Percentiles rank a stretch among this genome's conserved stretches.
phyloP scores from a whole-genome alignment of 352 stramenopile genomes.

The Phytopythium mirpurense region DNA sequence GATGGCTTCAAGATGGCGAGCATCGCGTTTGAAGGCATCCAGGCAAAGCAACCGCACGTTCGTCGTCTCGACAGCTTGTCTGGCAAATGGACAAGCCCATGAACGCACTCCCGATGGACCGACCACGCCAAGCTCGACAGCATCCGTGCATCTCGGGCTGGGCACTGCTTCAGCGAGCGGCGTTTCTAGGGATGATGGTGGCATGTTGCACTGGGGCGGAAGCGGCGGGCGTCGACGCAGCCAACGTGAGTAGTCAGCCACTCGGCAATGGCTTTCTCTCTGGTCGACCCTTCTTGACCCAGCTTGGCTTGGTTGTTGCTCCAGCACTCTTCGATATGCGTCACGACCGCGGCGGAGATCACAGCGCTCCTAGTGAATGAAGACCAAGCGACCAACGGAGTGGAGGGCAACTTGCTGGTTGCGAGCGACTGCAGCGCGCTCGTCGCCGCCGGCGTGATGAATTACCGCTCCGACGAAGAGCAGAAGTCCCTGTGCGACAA shows the following conservation, averaged over 20 bases:
- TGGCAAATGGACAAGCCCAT: too few relatives aligned
- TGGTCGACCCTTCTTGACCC: too few relatives aligned
- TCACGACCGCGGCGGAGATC: slow-evolving; percentile 42
- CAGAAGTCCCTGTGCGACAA: slow-evolving; percentile 62
- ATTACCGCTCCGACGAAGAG: slow-evolving; percentile 39
- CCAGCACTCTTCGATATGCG: slow-evolving; percentile 36
- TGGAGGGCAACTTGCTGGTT: slow-evolving; percentile 46
- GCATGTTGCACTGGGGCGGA: neutral
- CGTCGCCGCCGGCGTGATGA: slow-evolving; percentile 49
- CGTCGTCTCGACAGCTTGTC: too few relatives aligned
- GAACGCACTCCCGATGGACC: too few relatives aligned
- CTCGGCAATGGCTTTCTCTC: too few relatives aligned
- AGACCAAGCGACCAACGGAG: slow-evolving; percentile 50
- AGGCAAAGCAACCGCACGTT: too few relatives aligned
- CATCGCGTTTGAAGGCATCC: neutral
- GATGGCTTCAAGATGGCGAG: neutral
- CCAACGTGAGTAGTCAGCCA: slow-evolving; percentile 17
- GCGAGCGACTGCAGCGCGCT: slow-evolving; percentile 60
- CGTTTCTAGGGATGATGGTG: neutral
- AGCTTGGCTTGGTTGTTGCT: neutral
- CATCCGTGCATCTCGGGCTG: neutral
- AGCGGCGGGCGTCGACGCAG: slow-evolving; percentile 19
- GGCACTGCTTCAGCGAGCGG: neutral
- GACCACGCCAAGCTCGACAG: neutral
- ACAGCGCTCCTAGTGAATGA: slow-evolving; percentile 45